A percentile compares a stretch with the other conserved stretches of the same genome.
These are phyloP conservation scores for Microsporum ferrugineum DNA, from an alignment of 2,329 filamentous ascomycete genomes.

Conservation along the genomic window DNA sequence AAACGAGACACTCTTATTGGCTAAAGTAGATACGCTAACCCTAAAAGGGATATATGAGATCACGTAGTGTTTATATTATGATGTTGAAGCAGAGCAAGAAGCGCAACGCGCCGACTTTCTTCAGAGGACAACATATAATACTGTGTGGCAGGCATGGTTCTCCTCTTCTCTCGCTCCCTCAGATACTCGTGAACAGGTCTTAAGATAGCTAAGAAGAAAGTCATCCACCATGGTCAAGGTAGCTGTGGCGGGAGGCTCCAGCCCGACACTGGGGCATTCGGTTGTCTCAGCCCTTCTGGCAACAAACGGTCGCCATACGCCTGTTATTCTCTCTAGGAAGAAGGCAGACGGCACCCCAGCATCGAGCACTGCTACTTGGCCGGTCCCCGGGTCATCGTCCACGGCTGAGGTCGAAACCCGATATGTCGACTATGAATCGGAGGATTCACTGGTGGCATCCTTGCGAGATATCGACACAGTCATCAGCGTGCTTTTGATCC, in stretches of 20 bases:
- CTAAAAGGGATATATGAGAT: background rate
- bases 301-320: constrained; percentile 16
- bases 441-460: constrained; percentile 14
- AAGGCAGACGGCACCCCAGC: constrained; percentile 9
- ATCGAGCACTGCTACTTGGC: background rate
- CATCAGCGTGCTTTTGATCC: constrained; percentile 19
- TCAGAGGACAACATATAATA: background rate
- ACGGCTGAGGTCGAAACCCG: constrained; percentile 14
- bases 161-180: background rate
- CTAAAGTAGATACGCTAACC: background rate
- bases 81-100: background rate
- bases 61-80: background rate
- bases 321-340: constrained; percentile 23
- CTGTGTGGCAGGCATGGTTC: background rate
- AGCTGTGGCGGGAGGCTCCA: constrained; percentile 8
- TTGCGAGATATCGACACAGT: constrained; percentile 20
- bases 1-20: background rate
- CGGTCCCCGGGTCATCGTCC: constrained; percentile 7
- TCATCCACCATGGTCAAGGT: constrained; percentile 9
- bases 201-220: background rate
- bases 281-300: constrained; percentile 11
- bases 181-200: background rate
- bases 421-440: constrained; percentile 22
- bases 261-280: constrained; percentile 6
- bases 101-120: background rate